Percentiles rank a stretch among this genome's conserved stretches.
Evolutionary conservation across 1,284 basidiomycete species (phyloP).

Genomic region (Phlebopus sp.): DNA sequence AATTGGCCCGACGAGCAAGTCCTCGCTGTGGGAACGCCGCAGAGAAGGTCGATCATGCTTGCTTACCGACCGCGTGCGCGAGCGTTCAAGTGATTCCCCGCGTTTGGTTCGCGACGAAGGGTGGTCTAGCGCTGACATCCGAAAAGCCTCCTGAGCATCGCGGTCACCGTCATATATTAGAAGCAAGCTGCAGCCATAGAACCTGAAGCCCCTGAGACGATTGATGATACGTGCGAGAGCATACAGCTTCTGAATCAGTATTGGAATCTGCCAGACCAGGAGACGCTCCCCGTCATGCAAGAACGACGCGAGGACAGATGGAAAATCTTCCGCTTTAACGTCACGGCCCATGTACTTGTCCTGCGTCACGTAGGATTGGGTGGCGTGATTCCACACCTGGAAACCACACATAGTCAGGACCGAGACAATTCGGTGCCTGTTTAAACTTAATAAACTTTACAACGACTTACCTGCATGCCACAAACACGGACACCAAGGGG

Average conservation of each 20-base stretch:
- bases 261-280: conserved; percentile 89
- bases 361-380: conserved; percentile 84
- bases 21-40: conserved; percentile 74
- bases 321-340: conserved; percentile 83
- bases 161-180: conserved; percentile 97
- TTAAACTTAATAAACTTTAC: conserved; percentile 6
- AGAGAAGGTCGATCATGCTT: conserved; percentile 45
- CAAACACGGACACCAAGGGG: conserved; percentile 91
- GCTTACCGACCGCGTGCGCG: conserved; percentile 35
- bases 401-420: conserved; percentile 13
- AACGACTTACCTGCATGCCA: conserved; percentile 89
- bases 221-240: conserved; percentile 90
- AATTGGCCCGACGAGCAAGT: conserved; percentile 63
- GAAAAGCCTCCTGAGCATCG: conserved; percentile 78
- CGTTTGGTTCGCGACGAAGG: conserved; percentile 71
- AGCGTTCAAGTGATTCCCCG: conserved; percentile 72
- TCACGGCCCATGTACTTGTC: conserved; percentile 98
- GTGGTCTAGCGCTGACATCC: conserved; percentile 58
- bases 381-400: conserved; percentile 87
- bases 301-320: conserved; percentile 79
- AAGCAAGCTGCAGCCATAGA: conserved; percentile 96
- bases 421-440: neutral
- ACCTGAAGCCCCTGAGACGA: conserved; percentile 88
- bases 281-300: conserved; percentile 82
- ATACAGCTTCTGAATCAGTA: conserved; percentile 89